Evolutionary conservation across 768 basidiomycete species (phyloP).

Genomic region (Paxillus ammoniavirescens): DNA sequence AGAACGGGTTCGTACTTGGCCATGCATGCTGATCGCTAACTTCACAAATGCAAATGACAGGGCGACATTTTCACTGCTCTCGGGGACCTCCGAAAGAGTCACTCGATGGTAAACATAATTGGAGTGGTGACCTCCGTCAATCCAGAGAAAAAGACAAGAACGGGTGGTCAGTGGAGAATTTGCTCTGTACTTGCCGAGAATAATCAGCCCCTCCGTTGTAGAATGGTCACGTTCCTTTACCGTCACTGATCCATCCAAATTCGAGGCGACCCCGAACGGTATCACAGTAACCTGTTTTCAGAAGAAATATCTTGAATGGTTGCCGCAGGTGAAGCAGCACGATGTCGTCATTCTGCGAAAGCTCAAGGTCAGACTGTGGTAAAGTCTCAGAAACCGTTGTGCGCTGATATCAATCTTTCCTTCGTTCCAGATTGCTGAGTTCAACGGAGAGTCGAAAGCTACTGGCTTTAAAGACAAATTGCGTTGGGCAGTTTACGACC

Average conservation of each 20-base stretch:
- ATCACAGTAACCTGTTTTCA: slow-evolving; percentile 53
- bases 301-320: slow-evolving; percentile 42
- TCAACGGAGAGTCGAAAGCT: slow-evolving; percentile 32
- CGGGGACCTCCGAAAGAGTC: slow-evolving; percentile 8
- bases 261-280: slow-evolving; percentile 19
- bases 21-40: not conserved
- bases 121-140: slow-evolving; percentile 26
- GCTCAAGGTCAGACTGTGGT: slow-evolving; percentile 42
- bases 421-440: slow-evolving; percentile 32
- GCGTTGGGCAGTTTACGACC: slow-evolving; percentile 56
- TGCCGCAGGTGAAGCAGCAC: slow-evolving; percentile 48
- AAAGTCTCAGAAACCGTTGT: not conserved
- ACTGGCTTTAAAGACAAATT: slow-evolving; percentile 47
- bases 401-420: not conserved
- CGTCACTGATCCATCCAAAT: slow-evolving; percentile 53
- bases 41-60: slow-evolving; percentile 9
- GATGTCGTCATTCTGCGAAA: slow-evolving; percentile 51
- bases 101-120: slow-evolving; percentile 28
- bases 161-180: slow-evolving; percentile 24
- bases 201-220: slow-evolving; percentile 21
- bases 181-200: not conserved
- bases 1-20: slow-evolving; percentile 22
- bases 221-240: slow-evolving; percentile 46
- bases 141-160: slow-evolving; percentile 15
- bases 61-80: slow-evolving; percentile 27